Conservation (phyloP, 345 rosid genomes). For the Anacardium occidentale region DNA sequence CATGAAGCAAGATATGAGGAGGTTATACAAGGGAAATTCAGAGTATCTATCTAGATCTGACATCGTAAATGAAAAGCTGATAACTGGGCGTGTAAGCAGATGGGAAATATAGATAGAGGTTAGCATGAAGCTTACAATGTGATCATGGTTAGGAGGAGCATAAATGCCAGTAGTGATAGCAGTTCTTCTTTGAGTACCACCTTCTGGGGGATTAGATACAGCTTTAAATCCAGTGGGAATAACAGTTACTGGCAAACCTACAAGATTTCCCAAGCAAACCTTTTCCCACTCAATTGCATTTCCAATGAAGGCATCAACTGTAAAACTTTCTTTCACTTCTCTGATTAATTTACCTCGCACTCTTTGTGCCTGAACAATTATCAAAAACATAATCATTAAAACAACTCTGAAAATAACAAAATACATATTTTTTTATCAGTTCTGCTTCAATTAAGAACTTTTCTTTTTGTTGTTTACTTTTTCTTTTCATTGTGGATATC, state of each 20-base stretch:
- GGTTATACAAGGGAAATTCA: too few relatives aligned
- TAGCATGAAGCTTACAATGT: constrained; percentile 52
- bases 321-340: constrained; percentile 76
- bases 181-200: constrained; percentile 53
- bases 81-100: background rate
- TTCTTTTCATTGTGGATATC: background rate
- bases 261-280: constrained; percentile 86
- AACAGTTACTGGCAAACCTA: constrained; percentile 72
- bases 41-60: background rate
- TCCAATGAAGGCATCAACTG: constrained; percentile 77
- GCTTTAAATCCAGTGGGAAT: constrained; percentile 61
- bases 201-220: constrained; percentile 55
- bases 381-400: background rate
- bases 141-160: constrained; percentile 76
- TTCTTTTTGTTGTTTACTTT: background rate
- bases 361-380: constrained; percentile 61
- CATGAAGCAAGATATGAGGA: background rate
- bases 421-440: constrained; percentile 28
- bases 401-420: background rate
- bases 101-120: background rate
- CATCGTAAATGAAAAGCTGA: background rate
- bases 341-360: constrained; percentile 67
- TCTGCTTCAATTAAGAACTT: background rate
- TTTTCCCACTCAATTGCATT: constrained; percentile 90
- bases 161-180: constrained; percentile 68